These are phyloP conservation scores for Boletus insuetus DNA, from an alignment of 768 basidiomycete genomes.

Conservation along the genomic window DNA sequence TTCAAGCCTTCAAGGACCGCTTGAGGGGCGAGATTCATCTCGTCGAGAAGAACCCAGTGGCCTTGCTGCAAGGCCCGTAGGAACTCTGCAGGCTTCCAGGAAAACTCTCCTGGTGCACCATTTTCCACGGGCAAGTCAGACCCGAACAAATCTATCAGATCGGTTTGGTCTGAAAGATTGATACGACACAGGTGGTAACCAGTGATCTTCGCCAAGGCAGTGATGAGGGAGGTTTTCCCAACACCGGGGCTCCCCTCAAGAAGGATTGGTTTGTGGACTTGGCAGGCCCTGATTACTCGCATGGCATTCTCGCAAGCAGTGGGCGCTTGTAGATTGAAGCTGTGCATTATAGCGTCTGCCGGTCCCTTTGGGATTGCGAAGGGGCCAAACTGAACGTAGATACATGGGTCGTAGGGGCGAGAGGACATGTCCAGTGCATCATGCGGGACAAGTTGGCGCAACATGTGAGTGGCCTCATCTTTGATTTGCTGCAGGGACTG, in stretches of 20 bases:
- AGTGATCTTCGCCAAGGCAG: constrained; percentile 77
- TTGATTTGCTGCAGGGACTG: constrained; percentile 62
- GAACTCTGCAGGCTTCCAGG: constrained; percentile 97
- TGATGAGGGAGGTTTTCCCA: constrained; percentile 92
- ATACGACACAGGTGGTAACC: constrained; percentile 86
- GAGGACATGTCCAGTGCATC: constrained; percentile 21
- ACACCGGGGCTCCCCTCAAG: constrained; percentile 98
- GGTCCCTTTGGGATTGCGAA: constrained; percentile 71
- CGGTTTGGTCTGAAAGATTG: constrained; percentile 98
- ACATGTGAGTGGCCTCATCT: constrained; percentile 49
- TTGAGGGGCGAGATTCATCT: constrained; percentile 98
- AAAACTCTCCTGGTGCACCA: constrained; percentile 87
- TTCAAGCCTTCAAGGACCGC: constrained; percentile 96
- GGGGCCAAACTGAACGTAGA: constrained; percentile 59
- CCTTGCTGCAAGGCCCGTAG: constrained; percentile 91
- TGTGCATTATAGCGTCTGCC: constrained; percentile 29
- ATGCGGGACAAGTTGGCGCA: constrained; percentile 57
- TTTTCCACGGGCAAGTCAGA: constrained; percentile 95
- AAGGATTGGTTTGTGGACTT: constrained; percentile 86
- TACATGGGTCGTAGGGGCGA: constrained; percentile 33
- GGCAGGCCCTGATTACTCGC: constrained; percentile 86
- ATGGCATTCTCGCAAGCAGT: constrained; percentile 86
- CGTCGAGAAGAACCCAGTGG: constrained; percentile 96
- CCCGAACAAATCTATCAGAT: constrained; percentile 93
- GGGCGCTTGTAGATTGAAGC: constrained; percentile 83